phyloP scores from a whole-genome alignment of 306 rosid genomes.

The Medicago ruthenica region DNA sequence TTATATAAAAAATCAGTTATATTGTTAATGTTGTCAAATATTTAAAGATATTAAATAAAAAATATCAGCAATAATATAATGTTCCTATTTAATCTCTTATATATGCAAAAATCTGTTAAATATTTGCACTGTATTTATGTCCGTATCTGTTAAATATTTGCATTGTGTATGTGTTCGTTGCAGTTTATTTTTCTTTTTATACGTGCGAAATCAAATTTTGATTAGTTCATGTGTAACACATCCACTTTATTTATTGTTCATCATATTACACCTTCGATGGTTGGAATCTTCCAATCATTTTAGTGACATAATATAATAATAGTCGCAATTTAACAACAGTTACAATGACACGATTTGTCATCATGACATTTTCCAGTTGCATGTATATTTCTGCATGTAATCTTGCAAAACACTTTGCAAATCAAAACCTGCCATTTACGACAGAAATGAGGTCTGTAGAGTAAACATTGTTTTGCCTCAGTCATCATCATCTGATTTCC shows the following conservation, averaged over 20 bases:
- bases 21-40: too few species aligned
- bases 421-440: neutral
- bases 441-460: neutral
- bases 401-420: neutral
- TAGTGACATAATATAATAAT: neutral
- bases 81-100: too few species aligned
- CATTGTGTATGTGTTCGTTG: too few species aligned
- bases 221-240: neutral
- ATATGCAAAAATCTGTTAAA: too few species aligned
- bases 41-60: too few species aligned
- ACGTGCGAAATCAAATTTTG: too few species aligned
- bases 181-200: too few species aligned
- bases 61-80: too few species aligned
- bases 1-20: too few species aligned
- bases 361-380: neutral
- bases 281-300: neutral
- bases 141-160: too few species aligned
- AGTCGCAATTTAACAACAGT: slow-evolving; percentile 6
- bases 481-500: neutral
- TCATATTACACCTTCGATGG: neutral
- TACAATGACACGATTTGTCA: neutral
- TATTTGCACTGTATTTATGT: too few species aligned
- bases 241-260: neutral
- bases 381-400: neutral
- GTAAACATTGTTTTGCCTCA: neutral